Evolutionary conservation across 1,139 yeast genomes (phyloP).

Genomic region (Debaryomycetaceae sp.): DNA sequence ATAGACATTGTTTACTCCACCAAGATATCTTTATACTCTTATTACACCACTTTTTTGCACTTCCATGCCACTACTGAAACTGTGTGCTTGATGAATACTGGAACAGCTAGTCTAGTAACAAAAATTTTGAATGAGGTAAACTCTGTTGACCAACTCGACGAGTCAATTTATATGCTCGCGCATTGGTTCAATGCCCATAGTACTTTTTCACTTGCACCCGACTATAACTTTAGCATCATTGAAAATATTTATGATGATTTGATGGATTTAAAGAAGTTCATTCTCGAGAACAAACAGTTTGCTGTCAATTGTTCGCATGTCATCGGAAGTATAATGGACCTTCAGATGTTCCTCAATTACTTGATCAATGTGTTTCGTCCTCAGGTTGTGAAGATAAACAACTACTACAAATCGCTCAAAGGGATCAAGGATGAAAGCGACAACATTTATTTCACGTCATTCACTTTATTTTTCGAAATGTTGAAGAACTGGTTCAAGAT

Average conservation of each 20-base stretch:
- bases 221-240: slow-evolving; percentile 30
- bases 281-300: slow-evolving; percentile 3
- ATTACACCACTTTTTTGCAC: slow-evolving; percentile 36
- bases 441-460: slow-evolving; percentile 20
- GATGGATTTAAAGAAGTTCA: slow-evolving; percentile 18
- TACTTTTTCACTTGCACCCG: slow-evolving; percentile 28
- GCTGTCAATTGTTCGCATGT: slow-evolving; percentile 9
- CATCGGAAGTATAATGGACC: slow-evolving; percentile 15
- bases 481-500: slow-evolving; percentile 33
- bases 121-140: slow-evolving; percentile 24
- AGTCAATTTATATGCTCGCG: slow-evolving; percentile 23
- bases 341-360: slow-evolving; percentile 27
- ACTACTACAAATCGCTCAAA: slow-evolving; percentile 15
- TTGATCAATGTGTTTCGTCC: slow-evolving; percentile 28
- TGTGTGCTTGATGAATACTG: slow-evolving; percentile 28
- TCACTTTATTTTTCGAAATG: slow-evolving; percentile 28
- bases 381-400: slow-evolving; percentile 22
- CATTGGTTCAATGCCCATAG: slow-evolving; percentile 26
- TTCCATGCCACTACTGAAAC: slow-evolving; percentile 33
- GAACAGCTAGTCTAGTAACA: slow-evolving; percentile 31
- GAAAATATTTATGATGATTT: slow-evolving; percentile 23
- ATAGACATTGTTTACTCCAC: slow-evolving; percentile 37
- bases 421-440: slow-evolving; percentile 11
- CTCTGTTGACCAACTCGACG: slow-evolving; percentile 19
- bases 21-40: slow-evolving; percentile 34